Conservation (phyloP, 1,284 basidiomycete species). For the Microbotryum scabiosae region DNA sequence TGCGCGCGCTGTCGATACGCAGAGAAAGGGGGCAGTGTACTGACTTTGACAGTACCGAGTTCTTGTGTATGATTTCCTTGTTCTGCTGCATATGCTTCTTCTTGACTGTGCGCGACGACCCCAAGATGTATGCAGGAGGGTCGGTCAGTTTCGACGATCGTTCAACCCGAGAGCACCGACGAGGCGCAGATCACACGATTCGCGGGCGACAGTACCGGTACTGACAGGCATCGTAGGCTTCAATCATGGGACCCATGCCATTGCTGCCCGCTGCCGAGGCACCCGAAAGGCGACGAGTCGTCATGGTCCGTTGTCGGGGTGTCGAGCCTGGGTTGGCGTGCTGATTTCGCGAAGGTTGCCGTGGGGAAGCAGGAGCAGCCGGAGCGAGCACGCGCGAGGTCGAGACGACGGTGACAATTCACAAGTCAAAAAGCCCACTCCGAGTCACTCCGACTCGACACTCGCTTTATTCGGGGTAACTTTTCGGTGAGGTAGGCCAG, state of each 20-base stretch:
- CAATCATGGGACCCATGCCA: slow-evolving; percentile 16
- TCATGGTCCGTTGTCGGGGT: not conserved
- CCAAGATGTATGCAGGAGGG: not conserved
- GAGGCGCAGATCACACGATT: not conserved
- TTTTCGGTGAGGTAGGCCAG: no score
- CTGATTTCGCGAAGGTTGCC: not conserved
- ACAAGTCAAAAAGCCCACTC: no score
- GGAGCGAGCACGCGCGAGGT: no score
- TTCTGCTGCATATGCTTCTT: slow-evolving; percentile 35
- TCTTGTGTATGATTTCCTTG: slow-evolving; percentile 36
- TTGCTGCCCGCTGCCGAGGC: not conserved
- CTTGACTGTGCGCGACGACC: slow-evolving; percentile 18
- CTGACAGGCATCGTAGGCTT: slow-evolving; percentile 27
- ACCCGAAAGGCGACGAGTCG: not conserved
- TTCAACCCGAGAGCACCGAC: not conserved
- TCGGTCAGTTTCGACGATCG: not conserved
- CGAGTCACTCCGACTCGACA: no score
- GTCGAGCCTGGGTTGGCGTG: not conserved
- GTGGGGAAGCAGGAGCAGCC: not conserved
- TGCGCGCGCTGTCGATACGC: not conserved
- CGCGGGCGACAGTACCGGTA: not conserved
- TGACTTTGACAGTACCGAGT: slow-evolving; percentile 32
- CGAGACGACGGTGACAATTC: not conserved
- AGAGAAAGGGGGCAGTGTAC: not conserved
- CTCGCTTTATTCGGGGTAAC: no score